A percentile compares a stretch with the other conserved stretches of the same genome.
Conservation (phyloP, 345 rosid genomes). For the Populus deltoides region DNA sequence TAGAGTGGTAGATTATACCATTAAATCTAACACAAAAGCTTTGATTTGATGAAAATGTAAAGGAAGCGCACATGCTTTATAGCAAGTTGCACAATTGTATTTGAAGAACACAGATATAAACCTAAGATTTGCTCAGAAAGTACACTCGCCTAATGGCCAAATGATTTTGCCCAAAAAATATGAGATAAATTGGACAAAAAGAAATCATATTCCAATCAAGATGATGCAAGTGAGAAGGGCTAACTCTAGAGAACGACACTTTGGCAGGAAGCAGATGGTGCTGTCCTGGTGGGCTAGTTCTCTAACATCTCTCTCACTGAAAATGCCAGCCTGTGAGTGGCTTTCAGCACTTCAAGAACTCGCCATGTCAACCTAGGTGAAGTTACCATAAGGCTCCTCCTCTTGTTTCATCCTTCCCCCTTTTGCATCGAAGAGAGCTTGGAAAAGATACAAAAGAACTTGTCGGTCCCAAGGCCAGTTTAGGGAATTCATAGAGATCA, state of each 20-base stretch:
- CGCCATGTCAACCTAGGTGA: background rate
- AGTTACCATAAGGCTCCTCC: slow-evolving; percentile 15
- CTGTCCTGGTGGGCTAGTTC: background rate
- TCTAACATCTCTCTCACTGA: background rate
- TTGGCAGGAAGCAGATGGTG: background rate
- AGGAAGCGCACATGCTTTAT: no score
- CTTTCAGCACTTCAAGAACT: background rate
- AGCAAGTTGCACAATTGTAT: no score
- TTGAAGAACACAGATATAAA: no score
- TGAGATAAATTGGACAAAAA: background rate
- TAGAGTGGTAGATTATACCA: no score
- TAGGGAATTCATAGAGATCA: background rate
- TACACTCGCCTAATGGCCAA: no score
- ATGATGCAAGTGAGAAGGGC: background rate
- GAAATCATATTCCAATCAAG: no score
- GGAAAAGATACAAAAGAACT: background rate
- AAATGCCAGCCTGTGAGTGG: background rate
- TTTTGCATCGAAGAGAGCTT: background rate
- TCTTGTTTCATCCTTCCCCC: background rate
- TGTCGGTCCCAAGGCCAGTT: slow-evolving; percentile 28
- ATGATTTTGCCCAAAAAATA: no score
- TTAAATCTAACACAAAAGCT: no score
- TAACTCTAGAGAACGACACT: background rate
- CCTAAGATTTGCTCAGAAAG: no score
- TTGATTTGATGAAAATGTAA: no score